Percentiles rank a stretch among this genome's conserved stretches.
Evolutionary conservation across 2,329 filamentous ascomycete genomes (phyloP).

Genomic region (Colletotrichum graminicola): DNA sequence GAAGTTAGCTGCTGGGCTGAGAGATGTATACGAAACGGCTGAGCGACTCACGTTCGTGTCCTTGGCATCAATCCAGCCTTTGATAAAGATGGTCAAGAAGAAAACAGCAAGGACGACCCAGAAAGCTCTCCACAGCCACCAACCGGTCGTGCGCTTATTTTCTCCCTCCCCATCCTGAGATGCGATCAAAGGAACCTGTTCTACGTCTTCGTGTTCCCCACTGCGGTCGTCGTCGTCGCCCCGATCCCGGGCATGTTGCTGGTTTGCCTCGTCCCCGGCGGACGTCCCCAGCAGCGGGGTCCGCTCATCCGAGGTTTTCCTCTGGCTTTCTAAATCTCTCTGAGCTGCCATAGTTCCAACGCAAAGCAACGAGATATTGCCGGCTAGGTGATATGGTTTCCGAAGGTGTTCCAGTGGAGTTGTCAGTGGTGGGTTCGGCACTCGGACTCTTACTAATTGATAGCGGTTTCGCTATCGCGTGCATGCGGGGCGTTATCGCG

Average conservation of each 20-base stretch:
- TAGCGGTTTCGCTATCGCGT: slow-evolving; percentile 36
- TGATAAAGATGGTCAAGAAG: slow-evolving; percentile 55
- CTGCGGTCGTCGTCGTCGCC: slow-evolving; percentile 23
- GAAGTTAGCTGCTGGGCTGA: not conserved
- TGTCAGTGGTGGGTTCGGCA: slow-evolving; percentile 17
- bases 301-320: slow-evolving; percentile 38
- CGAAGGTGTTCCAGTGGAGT: not conserved
- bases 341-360: slow-evolving; percentile 24
- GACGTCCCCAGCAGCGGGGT: slow-evolving; percentile 44
- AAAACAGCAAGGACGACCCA: slow-evolving; percentile 51
- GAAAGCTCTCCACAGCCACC: slow-evolving; percentile 53
- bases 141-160: slow-evolving; percentile 42
- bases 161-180: slow-evolving; percentile 16
- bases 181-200: slow-evolving; percentile 34
- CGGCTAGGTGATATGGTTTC: not conserved
- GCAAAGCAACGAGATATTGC: not conserved
- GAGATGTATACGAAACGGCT: not conserved
- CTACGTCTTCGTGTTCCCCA: slow-evolving; percentile 20
- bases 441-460: slow-evolving; percentile 32
- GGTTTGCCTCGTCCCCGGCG: slow-evolving; percentile 16
- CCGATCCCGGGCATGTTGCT: slow-evolving; percentile 10
- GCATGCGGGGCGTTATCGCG: slow-evolving; percentile 39
- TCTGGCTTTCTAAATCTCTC: slow-evolving; percentile 29
- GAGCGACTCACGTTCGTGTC: slow-evolving; percentile 54
- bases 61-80: slow-evolving; percentile 59